These are phyloP conservation scores for Achlya hypogyna DNA, from an alignment of 352 stramenopile species.

Conservation along the genomic window DNA sequence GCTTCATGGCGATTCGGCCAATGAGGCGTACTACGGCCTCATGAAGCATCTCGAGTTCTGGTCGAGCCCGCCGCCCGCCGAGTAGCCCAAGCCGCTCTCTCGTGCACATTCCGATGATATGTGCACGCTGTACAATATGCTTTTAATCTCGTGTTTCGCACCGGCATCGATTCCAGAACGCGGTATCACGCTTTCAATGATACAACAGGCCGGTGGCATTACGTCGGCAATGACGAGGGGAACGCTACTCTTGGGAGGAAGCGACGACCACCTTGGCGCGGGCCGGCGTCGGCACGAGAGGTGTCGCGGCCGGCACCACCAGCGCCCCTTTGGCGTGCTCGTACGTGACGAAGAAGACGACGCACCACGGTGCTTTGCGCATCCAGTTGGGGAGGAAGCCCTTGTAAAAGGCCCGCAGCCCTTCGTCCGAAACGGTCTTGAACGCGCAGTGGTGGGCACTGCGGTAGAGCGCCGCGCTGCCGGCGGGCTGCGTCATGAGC, in stretches of 20 bases:
- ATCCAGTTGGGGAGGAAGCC: conserved; percentile 84
- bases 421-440: conserved; percentile 61
- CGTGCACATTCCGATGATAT: background rate
- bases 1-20: background rate
- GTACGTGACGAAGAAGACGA: conserved; percentile 84
- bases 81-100: background rate
- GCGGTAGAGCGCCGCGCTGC: conserved; percentile 46
- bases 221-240: too few relatives aligned
- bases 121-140: too few relatives aligned
- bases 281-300: background rate
- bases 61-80: background rate
- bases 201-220: too few relatives aligned
- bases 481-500: conserved; percentile 64
- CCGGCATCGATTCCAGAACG: too few relatives aligned
- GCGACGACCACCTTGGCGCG: background rate
- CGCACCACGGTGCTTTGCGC: conserved; percentile 77
- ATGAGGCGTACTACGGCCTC: background rate
- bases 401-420: conserved; percentile 66
- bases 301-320: background rate
- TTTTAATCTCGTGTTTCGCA: too few relatives aligned
- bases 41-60: conserved; percentile 5
- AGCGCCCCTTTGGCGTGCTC: conserved; percentile 24
- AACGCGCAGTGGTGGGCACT: conserved; percentile 62
- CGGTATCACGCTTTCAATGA: too few relatives aligned
- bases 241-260: background rate